Base-by-base conservation (phyloP, 768 basidiomycete species). In the Lactarius sp. region DNA sequence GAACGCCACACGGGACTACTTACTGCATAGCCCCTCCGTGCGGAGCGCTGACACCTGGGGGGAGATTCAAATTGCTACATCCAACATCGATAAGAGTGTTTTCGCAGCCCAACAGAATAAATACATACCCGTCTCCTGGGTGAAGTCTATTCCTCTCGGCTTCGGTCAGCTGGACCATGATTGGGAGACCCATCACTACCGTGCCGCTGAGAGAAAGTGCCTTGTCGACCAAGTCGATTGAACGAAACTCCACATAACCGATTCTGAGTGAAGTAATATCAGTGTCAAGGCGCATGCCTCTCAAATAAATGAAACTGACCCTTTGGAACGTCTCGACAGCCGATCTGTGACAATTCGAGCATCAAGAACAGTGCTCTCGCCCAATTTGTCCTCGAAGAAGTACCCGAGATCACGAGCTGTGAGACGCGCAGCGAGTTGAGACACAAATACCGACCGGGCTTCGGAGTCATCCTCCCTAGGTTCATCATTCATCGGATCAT, bases 321-420 rank as follows among this genome's bases (percentile, higher is more conserved):
- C 97, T 77, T 99, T 99, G n/a, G 94, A 97, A 60, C 97, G 86
- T 71, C 94, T 86, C 27, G 95, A 95, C 60, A 97, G 78, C 70
- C 95, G 82, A 71, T 99, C 97, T 1, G 94, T 96, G 39, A 99
- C 97, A 71, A 99, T 94, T 63, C 94, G 81, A 33, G 96, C 91
- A 71, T 99, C 97, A 80, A 95, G 87, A 7, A 99, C 97, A 20
- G 90, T 85, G 42, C 88, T 88, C 77, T 94, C 91, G 22, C 95
- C 96, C 51, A 98, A 81, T 74, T 95, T 92, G 73, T 96, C 91
- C 80, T 98, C 96, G 73, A 99, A 98, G 80, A 99, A 99, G 77
- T 94, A 92, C 68, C 95, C 95, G 77, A 99, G 80, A 79, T 99
- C 97, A 74, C 94, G 86, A 70, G 95, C 94, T 63, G 95, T 98